Evolutionary conservation across 768 basidiomycete species (phyloP).

Genomic region (Mrakia gelida): DNA sequence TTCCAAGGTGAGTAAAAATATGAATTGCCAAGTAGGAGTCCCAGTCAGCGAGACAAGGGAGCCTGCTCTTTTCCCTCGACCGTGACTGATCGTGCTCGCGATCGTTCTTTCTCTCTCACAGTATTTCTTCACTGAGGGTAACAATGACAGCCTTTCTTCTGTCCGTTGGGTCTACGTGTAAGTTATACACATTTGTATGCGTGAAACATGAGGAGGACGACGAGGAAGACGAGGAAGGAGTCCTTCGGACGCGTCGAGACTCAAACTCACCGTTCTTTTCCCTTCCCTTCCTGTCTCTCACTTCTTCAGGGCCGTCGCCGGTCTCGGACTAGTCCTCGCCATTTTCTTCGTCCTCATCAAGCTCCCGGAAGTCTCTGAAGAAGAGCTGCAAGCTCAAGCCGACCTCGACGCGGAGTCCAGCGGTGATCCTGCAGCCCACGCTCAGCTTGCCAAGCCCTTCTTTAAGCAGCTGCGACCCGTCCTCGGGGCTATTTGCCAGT

Average conservation of each 20-base stretch:
- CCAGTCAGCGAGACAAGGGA: no score
- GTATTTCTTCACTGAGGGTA: slow-evolving; percentile 67
- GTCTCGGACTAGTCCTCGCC: slow-evolving; percentile 60
- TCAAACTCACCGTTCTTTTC: no score
- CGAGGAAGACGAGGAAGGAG: no score
- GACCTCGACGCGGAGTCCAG: slow-evolving; percentile 41
- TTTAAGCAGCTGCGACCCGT: slow-evolving; percentile 66
- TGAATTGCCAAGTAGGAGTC: no score
- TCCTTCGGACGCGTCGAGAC: no score
- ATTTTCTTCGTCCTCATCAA: slow-evolving; percentile 64
- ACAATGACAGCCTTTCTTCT: slow-evolving; percentile 58
- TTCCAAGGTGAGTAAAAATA: no score
- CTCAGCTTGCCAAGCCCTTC: slow-evolving; percentile 51
- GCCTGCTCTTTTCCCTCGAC: no score
- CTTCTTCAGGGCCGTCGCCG: slow-evolving; percentile 43
- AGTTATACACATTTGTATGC: no score
- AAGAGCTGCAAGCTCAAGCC: slow-evolving; percentile 51
- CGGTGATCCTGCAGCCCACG: slow-evolving; percentile 45
- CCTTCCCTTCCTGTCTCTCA: no score
- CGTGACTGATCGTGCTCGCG: no score
- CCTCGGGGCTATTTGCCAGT: slow-evolving; percentile 70
- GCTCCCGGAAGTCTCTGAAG: slow-evolving; percentile 67
- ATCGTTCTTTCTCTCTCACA: no score
- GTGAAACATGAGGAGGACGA: no score
- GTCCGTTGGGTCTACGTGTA: slow-evolving; percentile 51